Base-by-base conservation (phyloP, 352 stramenopile species). In the Pythium chondricola region DNA sequence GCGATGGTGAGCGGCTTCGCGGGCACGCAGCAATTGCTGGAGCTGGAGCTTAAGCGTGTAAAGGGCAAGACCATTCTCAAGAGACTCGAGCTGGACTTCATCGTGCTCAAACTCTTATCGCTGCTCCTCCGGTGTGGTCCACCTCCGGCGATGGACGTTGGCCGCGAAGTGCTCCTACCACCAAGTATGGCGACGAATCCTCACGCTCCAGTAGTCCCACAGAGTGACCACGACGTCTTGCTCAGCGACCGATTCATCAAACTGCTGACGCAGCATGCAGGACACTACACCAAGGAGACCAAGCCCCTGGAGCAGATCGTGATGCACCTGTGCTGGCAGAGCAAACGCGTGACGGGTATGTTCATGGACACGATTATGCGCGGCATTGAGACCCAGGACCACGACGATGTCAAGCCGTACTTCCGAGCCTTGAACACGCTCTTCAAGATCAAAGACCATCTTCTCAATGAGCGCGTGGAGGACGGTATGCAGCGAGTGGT, bases 371-470 rank as follows among this genome's bases (percentile, higher is more conserved):
- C 56, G 17, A 78, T 95, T 47, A 70, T 85, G 45, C 58, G 76
- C 27, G 82, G 77, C n/a, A 82, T 95, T 13, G 74, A 93, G 49
- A 55, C 60, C 24, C 72, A 90, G 43, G 82, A 95, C 48, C 77
- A 93, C 45, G 76, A 93, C 25, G 81, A 93, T 35, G 68, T 95
- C 39, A 95, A 95, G 39, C 63, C 82, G n/a, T 93, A 86, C 37
- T 93, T 95, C 49, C 84, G 84, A 11, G 88, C 80, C n/a, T 48
- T 95, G 6, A 88, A 85, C 30, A 72, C 80, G 43, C 46, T 95
- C 10, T 55, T 93, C 17, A 91, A 89, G 51, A 68, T 92, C 24
- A 71, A 76, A 13, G 82, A 93, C 58, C 84, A 72, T 10, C 59
- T 93, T 7, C 60, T 74, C 10, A 40, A 25, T 2, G 73, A 87